Evolutionary conservation across 2,329 filamentous ascomycete species (phyloP).

Genomic region (Gnomoniopsis smithogilvyi): DNA sequence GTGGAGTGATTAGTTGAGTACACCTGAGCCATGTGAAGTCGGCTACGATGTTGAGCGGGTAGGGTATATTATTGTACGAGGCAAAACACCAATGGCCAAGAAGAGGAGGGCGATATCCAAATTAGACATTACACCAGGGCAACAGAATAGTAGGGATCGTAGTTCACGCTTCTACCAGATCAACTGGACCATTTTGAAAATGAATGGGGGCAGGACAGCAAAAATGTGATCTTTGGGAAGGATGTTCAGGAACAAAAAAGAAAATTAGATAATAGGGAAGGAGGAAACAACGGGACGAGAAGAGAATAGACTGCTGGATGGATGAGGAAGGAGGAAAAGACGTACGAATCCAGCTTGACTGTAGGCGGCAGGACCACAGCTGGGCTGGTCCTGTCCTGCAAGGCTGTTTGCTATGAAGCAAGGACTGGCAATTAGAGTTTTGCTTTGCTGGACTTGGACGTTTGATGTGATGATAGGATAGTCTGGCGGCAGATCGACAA

Average conservation of each 20-base stretch:
- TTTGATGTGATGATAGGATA: too few relatives aligned
- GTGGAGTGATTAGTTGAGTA: slow-evolving; percentile 14
- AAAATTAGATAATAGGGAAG: neutral
- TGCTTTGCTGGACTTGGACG: neutral
- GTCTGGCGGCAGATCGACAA: too few relatives aligned
- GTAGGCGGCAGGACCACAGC: slow-evolving; percentile 13
- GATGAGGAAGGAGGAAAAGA: slow-evolving; percentile 3
- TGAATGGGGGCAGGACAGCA: neutral
- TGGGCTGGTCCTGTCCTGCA: slow-evolving; percentile 17
- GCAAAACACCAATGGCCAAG: neutral
- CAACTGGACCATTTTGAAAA: too few relatives aligned
- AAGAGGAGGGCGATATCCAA: neutral
- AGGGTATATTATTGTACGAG: neutral
- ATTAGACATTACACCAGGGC: too few relatives aligned
- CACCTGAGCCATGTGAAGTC: slow-evolving; percentile 12
- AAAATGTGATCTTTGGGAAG: neutral
- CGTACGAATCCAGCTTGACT: slow-evolving; percentile 20
- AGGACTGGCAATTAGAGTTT: neutral
- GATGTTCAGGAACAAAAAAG: neutral
- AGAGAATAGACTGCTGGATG: neutral
- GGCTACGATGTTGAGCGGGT: neutral
- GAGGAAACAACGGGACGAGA: neutral
- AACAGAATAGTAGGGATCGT: neutral
- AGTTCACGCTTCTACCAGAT: neutral
- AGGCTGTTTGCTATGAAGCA: neutral